phyloP scores from a whole-genome alignment of 2,329 filamentous ascomycete species.

The Colletotrichum gloeosporioides region DNA sequence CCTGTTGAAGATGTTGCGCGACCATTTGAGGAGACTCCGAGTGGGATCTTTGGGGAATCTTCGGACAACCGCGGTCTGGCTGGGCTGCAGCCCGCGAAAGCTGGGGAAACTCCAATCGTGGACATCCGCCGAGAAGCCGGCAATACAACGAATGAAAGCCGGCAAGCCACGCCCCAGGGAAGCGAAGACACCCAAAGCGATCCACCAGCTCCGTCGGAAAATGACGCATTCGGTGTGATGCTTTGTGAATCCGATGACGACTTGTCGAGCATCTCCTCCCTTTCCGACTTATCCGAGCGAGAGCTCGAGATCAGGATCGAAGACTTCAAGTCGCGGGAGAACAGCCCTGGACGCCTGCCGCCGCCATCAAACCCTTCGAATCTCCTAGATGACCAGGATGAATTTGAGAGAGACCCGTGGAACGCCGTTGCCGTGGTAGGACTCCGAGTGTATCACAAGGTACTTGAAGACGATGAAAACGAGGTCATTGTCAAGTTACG shows the following conservation, averaged over 20 bases:
- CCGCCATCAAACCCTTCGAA: constrained; percentile 5
- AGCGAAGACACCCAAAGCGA: constrained; percentile 18
- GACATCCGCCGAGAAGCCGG: not conserved
- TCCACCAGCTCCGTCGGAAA: not conserved
- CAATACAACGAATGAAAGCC: constrained; percentile 23
- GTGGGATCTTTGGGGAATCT: not conserved
- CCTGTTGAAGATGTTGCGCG: not conserved
- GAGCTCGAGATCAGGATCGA: constrained; percentile 36
- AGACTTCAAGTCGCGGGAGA: constrained; percentile 22
- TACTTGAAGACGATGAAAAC: constrained; percentile 32
- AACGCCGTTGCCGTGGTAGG: constrained; percentile 60
- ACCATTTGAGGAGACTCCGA: not conserved
- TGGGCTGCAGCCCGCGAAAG: not conserved
- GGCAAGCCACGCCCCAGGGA: constrained; percentile 22
- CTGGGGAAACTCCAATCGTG: not conserved
- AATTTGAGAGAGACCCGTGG: constrained; percentile 60
- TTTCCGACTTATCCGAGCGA: constrained; percentile 45
- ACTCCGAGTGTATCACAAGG: constrained; percentile 59
- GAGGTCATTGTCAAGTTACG: constrained; percentile 41
- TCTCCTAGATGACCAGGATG: constrained; percentile 52
- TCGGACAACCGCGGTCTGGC: not conserved
- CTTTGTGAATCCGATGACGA: constrained; percentile 30
- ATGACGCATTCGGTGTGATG: constrained; percentile 19
- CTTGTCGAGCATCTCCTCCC: constrained; percentile 33
- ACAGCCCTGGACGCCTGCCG: constrained; percentile 13